phyloP scores from a whole-genome alignment of 352 stramenopile genomes.

The Phytophthora boehmeriae region DNA sequence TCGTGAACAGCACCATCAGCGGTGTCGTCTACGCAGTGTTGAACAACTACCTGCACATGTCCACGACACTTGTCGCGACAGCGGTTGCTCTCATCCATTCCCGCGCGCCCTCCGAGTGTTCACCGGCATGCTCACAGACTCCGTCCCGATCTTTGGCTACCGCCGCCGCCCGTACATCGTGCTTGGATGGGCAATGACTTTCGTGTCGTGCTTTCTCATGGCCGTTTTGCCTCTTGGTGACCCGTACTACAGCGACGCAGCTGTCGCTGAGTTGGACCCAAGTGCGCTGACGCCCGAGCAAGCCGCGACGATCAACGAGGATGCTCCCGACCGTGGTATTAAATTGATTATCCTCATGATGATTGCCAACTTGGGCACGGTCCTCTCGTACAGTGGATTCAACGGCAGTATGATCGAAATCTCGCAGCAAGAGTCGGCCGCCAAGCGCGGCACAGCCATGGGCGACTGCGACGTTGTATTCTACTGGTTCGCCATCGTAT shows the following conservation, averaged over 20 bases:
- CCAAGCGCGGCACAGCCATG: constrained; percentile 43
- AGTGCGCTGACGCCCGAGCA: constrained; percentile 37
- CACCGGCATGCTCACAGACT: constrained; percentile 79
- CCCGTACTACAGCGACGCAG: constrained; percentile 52
- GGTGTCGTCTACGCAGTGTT: constrained; percentile 64
- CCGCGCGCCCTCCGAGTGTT: constrained; percentile 63
- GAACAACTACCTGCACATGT: constrained; percentile 73
- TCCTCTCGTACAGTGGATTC: constrained; percentile 73
- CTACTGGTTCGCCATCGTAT: constrained; percentile 43
- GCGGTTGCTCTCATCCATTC: constrained; percentile 55
- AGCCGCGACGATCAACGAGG: constrained; percentile 43
- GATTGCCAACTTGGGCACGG: constrained; percentile 74
- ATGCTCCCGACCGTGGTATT: constrained; percentile 48
- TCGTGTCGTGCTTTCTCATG: constrained; percentile 51
- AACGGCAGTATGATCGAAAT: constrained; percentile 72
- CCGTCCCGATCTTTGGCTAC: constrained; percentile 77
- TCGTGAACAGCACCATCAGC: constrained; percentile 53
- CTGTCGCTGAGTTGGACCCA: constrained; percentile 35
- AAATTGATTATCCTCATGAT: constrained; percentile 75
- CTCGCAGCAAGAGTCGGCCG: constrained; percentile 53
- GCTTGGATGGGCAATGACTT: constrained; percentile 59
- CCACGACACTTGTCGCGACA: constrained; percentile 50
- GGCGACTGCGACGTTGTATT: constrained; percentile 44
- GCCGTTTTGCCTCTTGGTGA: constrained; percentile 48
- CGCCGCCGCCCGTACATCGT: constrained; percentile 85